These are phyloP conservation scores for Lepidopterella palustris DNA, from an alignment of 495 filamentous ascomycete species.

Conservation along the genomic window DNA sequence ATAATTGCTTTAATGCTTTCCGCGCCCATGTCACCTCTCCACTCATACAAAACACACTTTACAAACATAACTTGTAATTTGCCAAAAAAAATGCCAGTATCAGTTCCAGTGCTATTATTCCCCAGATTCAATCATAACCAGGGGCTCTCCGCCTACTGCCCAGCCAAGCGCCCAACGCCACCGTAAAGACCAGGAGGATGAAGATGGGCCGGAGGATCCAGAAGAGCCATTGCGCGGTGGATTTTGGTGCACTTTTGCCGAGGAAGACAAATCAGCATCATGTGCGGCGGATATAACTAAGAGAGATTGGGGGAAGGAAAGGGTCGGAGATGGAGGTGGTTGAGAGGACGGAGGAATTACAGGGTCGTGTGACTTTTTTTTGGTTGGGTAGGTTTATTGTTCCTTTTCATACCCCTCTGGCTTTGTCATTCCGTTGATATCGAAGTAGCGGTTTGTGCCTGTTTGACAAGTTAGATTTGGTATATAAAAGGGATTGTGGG, in stretches of 20 bases:
- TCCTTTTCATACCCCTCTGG: slow-evolving; percentile 71
- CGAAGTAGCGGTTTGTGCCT: slow-evolving; percentile 79
- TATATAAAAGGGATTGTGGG: slow-evolving; percentile 21
- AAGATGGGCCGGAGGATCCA: slow-evolving; percentile 11
- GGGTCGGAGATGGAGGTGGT: not conserved
- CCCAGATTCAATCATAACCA: slow-evolving; percentile 10
- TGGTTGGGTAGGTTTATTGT: slow-evolving; percentile 18
- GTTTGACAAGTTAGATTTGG: slow-evolving; percentile 5
- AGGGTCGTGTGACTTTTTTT: not conserved
- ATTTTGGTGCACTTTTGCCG: slow-evolving; percentile 14
- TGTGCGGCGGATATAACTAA: not conserved
- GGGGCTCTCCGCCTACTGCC: slow-evolving; percentile 1
- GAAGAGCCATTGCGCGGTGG: slow-evolving; percentile 11
- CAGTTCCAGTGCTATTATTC: too few species aligned
- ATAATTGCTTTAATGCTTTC: too few species aligned
- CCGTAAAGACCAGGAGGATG: slow-evolving; percentile 13
- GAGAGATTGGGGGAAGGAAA: not conserved
- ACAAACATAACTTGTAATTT: too few species aligned
- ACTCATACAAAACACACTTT: too few species aligned
- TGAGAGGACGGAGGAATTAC: slow-evolving; percentile 3
- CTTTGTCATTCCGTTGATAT: slow-evolving; percentile 69
- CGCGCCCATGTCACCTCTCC: too few species aligned
- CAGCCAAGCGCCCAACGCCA: slow-evolving; percentile 8
- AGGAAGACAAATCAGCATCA: not conserved
- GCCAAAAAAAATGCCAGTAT: too few species aligned